Conservation (phyloP, 768 basidiomycete species). For the Lanmaoa rubissima region DNA sequence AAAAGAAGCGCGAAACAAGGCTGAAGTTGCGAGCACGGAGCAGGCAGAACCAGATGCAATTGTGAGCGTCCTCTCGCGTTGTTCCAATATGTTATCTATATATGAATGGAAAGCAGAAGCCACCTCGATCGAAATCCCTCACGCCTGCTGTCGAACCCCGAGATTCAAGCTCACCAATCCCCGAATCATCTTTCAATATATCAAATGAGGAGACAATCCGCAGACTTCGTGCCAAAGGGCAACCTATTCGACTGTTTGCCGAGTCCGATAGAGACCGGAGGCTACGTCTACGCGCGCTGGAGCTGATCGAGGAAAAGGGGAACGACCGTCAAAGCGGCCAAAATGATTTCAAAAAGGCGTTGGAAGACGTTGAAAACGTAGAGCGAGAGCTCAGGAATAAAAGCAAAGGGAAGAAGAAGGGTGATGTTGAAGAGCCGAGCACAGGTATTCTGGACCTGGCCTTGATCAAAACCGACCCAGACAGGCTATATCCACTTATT, state of each 20-base stretch:
- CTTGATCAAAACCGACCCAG: slow-evolving; percentile 86
- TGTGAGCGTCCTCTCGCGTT: slow-evolving; percentile 40
- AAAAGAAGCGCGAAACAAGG: slow-evolving; percentile 19
- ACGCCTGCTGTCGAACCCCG: slow-evolving; percentile 34
- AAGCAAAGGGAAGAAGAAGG: slow-evolving; percentile 59
- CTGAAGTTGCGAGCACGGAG: slow-evolving; percentile 16
- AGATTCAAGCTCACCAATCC: slow-evolving; percentile 40
- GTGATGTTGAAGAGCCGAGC: slow-evolving; percentile 46
- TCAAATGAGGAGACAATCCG: slow-evolving; percentile 91
- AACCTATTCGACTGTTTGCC: slow-evolving; percentile 92
- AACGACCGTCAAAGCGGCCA: slow-evolving; percentile 78
- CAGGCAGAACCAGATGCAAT: slow-evolving; percentile 32
- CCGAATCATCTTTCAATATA: slow-evolving; percentile 68
- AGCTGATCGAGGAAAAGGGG: slow-evolving; percentile 91
- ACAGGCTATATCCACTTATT: slow-evolving; percentile 94
- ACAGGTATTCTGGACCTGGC: slow-evolving; percentile 71
- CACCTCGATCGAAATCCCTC: slow-evolving; percentile 41
- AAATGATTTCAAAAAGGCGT: slow-evolving; percentile 90
- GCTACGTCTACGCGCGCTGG: slow-evolving; percentile 85
- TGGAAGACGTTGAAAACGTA: slow-evolving; percentile 84
- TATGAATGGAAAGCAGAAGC: slow-evolving; percentile 47
- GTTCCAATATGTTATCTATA: slow-evolving; percentile 32
- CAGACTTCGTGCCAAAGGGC: slow-evolving; percentile 85
- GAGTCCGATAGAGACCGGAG: slow-evolving; percentile 94
- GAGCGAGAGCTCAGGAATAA: slow-evolving; percentile 65